Base-by-base conservation (phyloP, 73 alveolate genomes). In the Tetrahymena elliotti region DNA sequence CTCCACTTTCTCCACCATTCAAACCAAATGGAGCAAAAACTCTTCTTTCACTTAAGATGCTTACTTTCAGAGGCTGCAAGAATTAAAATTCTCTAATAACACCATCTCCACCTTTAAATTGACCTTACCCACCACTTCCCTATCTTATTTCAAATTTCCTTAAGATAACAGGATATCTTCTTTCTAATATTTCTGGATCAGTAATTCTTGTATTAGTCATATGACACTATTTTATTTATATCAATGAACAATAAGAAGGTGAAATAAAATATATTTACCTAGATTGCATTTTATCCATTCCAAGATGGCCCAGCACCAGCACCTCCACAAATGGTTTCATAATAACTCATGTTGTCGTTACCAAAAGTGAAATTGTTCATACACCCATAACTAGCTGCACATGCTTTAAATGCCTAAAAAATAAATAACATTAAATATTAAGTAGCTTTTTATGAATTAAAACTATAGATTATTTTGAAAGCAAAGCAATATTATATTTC, bases 201-300 rank as follows among this genome's bases (percentile, higher is more conserved):
- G 99, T 98, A 68, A 98, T 98, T 68, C 99, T 93, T 4, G 99
- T 98, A 94, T 98, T 98, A 9, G 99, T 98, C 99, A 98, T 98
- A 95, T 98, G 99, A 33, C 88, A 68, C 88, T 68, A 22, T 68
- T 47, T 47, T 47, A 47, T 47, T n/a, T n/a, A n/a, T n/a, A n/a
- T n/a, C n/a, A n/a, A n/a, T n/a, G n/a, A n/a, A n/a, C n/a, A n/a
- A n/a, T n/a, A n/a, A n/a, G n/a, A n/a, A n/a, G n/a, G n/a, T n/a
- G n/a, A n/a, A 15, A 40, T 40, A 40, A 40, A 40, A 10, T 40
- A 10, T 10, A 40, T 10, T 10, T 40, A 98, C 97, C 68, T 98
- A 98, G 35, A 98, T 98, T 24, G 98, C 99, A 84, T 96, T 92
- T 93, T 93, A 96, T 4, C 99, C 99, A 52, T 96, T 33, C 98